Evolutionary conservation across 805 yeast species (phyloP), one percentile per base, ranked within the genome.

Genomic region (Myxozyma nipponensis): DNA sequence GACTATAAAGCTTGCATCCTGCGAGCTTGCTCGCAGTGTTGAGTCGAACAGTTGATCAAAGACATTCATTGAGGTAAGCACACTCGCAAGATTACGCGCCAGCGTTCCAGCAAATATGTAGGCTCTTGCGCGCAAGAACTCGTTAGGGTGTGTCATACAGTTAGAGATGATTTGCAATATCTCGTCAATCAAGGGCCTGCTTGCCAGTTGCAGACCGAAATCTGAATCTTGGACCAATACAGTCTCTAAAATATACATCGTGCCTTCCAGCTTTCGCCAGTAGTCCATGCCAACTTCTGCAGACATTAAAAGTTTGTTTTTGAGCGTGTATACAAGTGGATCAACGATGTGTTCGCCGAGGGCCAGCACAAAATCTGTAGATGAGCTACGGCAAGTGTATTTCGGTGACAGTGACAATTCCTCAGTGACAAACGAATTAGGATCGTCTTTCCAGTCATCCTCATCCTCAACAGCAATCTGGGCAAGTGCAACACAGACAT

Each of bases 371-470:
- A 79, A 75, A 25, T 83, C 87, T 24, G 72, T 71, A 0, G 82
- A 69, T 0, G 84, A 75, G 43, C 81, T 84, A 46, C 98, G 76
- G 0, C 82, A 76, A 1, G 76, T 66, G 7, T 68, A 66, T 3
- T 76, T 77, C 0, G 82, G 69, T 0, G 82, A 69, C 28, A 89
- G 72, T 1, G 88, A 96, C 1, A 86, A 74, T 49, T 86, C 89
- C 32, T 79, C 83, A 1, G 89, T 77, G 4, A 87, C 85, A 64
- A 79, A 88, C 2, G 66, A 67, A 61, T 89, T 87, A 62, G 81
- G 77, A 62, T 89, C 90, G 1, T 69, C 71, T 2, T 66, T 64
- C 74, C 83, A 86, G n/a, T 55, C 56, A 3, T 74, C 75, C 32
- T 72, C 76, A 21, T 49, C 55, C 6, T 52, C 54, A 3, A 35